Evolutionary conservation across 768 basidiomycete genomes (phyloP).

Genomic region (Nevesoporus exiguus): DNA sequence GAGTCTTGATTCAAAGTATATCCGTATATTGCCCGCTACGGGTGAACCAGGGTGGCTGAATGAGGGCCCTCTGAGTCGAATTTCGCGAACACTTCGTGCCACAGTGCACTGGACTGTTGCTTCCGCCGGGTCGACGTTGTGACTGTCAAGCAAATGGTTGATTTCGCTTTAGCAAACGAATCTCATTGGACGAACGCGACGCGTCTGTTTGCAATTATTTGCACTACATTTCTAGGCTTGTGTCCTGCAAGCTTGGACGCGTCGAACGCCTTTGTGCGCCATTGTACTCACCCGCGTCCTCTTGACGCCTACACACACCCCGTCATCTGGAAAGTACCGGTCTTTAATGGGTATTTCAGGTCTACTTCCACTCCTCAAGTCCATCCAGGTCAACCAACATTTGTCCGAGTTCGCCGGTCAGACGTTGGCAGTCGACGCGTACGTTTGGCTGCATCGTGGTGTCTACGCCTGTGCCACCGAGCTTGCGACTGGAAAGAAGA

Average conservation of each 20-base stretch:
- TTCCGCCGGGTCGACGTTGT: no score
- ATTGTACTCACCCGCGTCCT: conserved; percentile 4
- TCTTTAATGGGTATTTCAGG: conserved; percentile 85
- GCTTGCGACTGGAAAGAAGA: conserved; percentile 78
- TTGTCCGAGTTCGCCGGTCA: conserved; percentile 82
- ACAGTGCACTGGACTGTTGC: no score
- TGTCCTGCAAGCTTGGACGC: background rate
- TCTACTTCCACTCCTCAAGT: conserved; percentile 83
- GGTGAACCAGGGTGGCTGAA: no score
- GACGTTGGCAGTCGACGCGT: conserved; percentile 89
- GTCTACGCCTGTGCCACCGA: conserved; percentile 89
- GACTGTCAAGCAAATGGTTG: no score
- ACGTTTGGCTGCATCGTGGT: conserved; percentile 91
- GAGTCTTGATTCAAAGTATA: background rate
- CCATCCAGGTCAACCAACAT: conserved; percentile 76
- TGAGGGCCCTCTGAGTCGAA: no score
- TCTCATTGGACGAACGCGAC: conserved; percentile 27
- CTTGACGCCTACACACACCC: background rate
- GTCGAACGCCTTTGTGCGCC: background rate
- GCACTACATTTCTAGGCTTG: background rate
- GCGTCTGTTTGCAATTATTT: conserved; percentile 33
- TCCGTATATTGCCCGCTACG: background rate
- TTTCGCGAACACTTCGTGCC: no score
- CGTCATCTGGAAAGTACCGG: background rate
- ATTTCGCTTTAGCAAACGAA: background rate